Evolutionary conservation across 768 basidiomycete genomes (phyloP), one percentile per base, ranked within the genome.

Genomic region (Pleurotus pulmonarius): DNA sequence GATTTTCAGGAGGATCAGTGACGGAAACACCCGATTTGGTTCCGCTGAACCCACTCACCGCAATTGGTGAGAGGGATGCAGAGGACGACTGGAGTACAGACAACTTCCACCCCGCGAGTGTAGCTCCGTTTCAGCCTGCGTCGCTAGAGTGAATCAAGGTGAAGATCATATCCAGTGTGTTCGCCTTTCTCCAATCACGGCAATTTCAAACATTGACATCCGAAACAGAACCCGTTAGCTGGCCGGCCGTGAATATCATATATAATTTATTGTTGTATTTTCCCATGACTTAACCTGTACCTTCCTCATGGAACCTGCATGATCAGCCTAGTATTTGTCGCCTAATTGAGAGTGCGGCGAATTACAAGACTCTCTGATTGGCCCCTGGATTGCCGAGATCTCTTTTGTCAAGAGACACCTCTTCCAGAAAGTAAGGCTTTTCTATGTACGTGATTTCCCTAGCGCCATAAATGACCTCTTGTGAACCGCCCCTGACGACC

Each of bases 81-180:
- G 78, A 80, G 60, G 71, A 75, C 40, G 78, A 78, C 62, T 78
- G 77, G 76, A 79, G 76, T 61, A 55, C 63, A 20, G 59, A 64
- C 8, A 58, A 24, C 26, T 57, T 64, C 56, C n/a, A 43, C 20
- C 22, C 51, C 15, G n/a, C 51, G 39, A 29, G 39, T 41, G 55
- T 62, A 40, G 18, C 57, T 22, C 46, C 61, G 18, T 63, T 63
- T 41, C 67, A 59, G n/a, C 57, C 39, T n/a, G 20, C 20, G 18
- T 41, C 39, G 22, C 51, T 41, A 25, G 37, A 53, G 25, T 53
- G 39, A 53, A 11, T 25, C 20, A 18, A 11, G 51, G 22, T 53
- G 16, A 8, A 22, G 16, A 24, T 52, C 16, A 20, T 41, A 38
- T 12, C 3, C n/a, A 53, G 22, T 39, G 12, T 53, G 51, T 53